These are phyloP conservation scores for Fusarium sp. DNA, from an alignment of 2,329 filamentous ascomycete genomes.

Conservation along the genomic window DNA sequence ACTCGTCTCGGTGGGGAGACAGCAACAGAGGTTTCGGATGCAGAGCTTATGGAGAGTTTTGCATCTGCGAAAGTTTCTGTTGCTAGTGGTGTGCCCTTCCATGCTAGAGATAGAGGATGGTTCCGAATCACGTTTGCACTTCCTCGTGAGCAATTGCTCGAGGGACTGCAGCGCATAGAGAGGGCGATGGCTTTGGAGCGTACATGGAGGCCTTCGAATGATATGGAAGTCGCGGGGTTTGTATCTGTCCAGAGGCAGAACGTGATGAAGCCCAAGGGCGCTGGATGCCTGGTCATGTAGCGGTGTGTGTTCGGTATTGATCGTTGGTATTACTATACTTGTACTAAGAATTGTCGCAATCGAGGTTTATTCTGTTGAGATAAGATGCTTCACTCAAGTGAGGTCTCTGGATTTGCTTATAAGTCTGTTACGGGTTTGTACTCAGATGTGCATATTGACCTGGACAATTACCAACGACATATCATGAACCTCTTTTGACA, in stretches of 20 bases:
- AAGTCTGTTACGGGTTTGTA: no score
- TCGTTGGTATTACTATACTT: not conserved
- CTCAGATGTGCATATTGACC: no score
- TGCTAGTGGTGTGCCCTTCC: not conserved
- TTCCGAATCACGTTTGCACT: not conserved
- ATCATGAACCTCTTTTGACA: no score
- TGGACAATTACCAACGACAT: no score
- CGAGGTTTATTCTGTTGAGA: not conserved
- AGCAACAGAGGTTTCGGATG: not conserved
- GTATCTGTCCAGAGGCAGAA: not conserved
- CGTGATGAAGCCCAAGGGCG: not conserved
- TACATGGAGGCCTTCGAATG: not conserved
- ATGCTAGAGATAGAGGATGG: not conserved
- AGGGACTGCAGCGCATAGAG: not conserved
- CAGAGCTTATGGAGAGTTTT: not conserved
- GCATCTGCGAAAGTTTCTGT: not conserved
- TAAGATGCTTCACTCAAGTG: not conserved
- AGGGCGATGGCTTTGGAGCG: not conserved
- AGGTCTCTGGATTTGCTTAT: no score
- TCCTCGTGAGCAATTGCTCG: not conserved
- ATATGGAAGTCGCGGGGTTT: not conserved
- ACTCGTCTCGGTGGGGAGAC: not conserved
- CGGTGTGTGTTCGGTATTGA: not conserved
- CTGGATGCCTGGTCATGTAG: not conserved
- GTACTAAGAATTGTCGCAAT: not conserved